Evolutionary conservation across 208 protist genomes (phyloP).

Genomic region (Wallacemonas sp.): DNA sequence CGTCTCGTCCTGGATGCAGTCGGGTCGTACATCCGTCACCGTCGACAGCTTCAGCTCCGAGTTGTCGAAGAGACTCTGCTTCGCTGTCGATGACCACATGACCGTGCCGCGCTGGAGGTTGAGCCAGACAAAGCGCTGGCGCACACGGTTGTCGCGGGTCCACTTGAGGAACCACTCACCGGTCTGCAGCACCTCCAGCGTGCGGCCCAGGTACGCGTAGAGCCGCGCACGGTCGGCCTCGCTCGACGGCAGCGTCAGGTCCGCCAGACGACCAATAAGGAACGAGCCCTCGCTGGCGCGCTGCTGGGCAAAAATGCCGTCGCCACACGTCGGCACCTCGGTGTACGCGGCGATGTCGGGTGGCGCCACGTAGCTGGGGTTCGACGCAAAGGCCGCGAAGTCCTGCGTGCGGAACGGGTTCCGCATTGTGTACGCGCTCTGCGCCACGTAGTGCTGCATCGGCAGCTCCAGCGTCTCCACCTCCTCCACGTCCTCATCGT

Average conservation of each 20-base stretch:
- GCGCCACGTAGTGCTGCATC: constrained; percentile 39
- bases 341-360: constrained; percentile 30
- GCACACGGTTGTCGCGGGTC: constrained; percentile 53
- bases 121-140: constrained; percentile 78
- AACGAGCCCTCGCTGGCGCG: constrained; percentile 44
- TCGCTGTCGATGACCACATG: constrained; percentile 52
- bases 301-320: not conserved
- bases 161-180: constrained; percentile 87
- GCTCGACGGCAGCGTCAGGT: constrained; percentile 26
- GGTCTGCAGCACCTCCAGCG: constrained; percentile 44
- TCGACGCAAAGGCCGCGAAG: constrained; percentile 63
- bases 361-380: constrained; percentile 50
- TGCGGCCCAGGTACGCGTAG: constrained; percentile 25
- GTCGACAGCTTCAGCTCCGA: constrained; percentile 51
- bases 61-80: constrained; percentile 36
- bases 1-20: constrained; percentile 51
- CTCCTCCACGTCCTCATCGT: not conserved
- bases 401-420: constrained; percentile 76
- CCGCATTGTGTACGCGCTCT: constrained; percentile 63
- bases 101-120: constrained; percentile 56
- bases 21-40: constrained; percentile 48
- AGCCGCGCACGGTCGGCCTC: constrained; percentile 24
- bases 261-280: constrained; percentile 39
- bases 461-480: constrained; percentile 8
- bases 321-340: constrained; percentile 17